Percentiles rank a stretch among this genome's conserved stretches.
Conservation (phyloP, 441 rosid genomes). For the Capsella rubella region DNA sequence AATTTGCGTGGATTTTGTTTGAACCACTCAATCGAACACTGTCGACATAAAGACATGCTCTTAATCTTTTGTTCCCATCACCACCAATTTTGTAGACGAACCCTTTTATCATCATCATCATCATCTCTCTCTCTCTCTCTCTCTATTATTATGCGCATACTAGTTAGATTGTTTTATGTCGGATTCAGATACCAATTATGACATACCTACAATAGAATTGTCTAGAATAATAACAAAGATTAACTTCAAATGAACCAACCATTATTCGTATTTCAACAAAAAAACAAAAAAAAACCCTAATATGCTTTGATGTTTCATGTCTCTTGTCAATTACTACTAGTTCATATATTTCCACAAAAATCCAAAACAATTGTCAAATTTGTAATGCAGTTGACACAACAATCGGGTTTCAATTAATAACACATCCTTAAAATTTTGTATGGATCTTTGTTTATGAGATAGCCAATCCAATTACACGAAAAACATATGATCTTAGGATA, state of each 20-base stretch:
- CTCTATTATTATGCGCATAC: constrained; percentile 15
- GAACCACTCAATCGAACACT: constrained; percentile 22
- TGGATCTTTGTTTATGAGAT: background rate
- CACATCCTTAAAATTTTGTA: constrained; percentile 1
- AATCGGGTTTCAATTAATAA: background rate
- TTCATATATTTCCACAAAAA: constrained; percentile 23
- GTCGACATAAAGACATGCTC: constrained; percentile 33
- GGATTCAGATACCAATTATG: background rate
- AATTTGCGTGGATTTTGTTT: constrained; percentile 39
- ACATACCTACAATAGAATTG: too few relatives aligned
- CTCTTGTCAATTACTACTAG: background rate
- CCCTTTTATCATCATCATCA: constrained; percentile 23
- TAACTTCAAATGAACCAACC: too few relatives aligned
- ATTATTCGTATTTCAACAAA: background rate
- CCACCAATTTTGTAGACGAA: constrained; percentile 1
- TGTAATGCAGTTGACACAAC: constrained; percentile 11
- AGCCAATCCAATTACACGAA: background rate
- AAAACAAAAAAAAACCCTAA: background rate
- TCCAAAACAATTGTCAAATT: constrained; percentile 18
- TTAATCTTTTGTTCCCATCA: constrained; percentile 39
- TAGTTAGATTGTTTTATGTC: constrained; percentile 1
- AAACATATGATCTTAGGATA: constrained; percentile 17
- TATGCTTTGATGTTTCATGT: background rate
- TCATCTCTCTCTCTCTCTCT: background rate
- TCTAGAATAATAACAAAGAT: too few relatives aligned